Evolutionary conservation across 768 basidiomycete genomes (phyloP).

Genomic region (Cyclocybe cylindracea): DNA sequence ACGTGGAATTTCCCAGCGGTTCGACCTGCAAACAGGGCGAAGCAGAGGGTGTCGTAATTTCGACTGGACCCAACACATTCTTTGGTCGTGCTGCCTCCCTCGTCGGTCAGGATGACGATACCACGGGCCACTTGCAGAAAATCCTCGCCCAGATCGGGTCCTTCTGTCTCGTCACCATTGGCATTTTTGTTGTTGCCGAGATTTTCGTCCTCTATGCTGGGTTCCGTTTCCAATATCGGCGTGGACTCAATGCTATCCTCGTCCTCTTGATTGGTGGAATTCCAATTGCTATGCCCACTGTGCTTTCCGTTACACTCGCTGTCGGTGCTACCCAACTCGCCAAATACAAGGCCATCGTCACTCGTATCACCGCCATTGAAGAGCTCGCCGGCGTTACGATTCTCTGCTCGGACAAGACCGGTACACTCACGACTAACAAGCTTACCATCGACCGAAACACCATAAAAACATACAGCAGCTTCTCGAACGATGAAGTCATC

Average conservation of each 20-base stretch:
- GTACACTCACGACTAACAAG: slow-evolving; percentile 98
- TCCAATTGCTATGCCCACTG: slow-evolving; percentile 99
- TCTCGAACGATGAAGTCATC: slow-evolving; percentile 87
- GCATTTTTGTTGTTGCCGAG: slow-evolving; percentile 93
- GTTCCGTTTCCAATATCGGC: slow-evolving; percentile 89
- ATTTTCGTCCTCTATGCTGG: slow-evolving; percentile 93
- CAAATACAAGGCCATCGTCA: slow-evolving; percentile 99
- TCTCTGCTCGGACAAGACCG: slow-evolving; percentile 98
- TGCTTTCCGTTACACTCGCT: slow-evolving; percentile 95
- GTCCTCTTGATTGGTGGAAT: slow-evolving; percentile 99
- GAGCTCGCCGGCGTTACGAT: slow-evolving; percentile 98
- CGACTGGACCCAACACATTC: slow-evolving; percentile 97
- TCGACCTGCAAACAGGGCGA: slow-evolving; percentile 99
- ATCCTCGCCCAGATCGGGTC: slow-evolving; percentile 97
- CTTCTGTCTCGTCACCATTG: slow-evolving; percentile 95
- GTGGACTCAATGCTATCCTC: slow-evolving; percentile 95
- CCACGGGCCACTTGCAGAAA: slow-evolving; percentile 97
- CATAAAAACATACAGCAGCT: slow-evolving; percentile 87
- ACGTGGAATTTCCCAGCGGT: slow-evolving; percentile 52
- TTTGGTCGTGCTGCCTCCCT: slow-evolving; percentile 98
- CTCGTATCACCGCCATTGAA: slow-evolving; percentile 99
- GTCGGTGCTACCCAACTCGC: slow-evolving; percentile 99
- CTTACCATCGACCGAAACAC: slow-evolving; percentile 94
- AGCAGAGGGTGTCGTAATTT: slow-evolving; percentile 97
- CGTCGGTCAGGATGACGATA: slow-evolving; percentile 97